phyloP scores from a whole-genome alignment of 2,329 filamentous ascomycete species.

The Paracamarosporium sp. region DNA sequence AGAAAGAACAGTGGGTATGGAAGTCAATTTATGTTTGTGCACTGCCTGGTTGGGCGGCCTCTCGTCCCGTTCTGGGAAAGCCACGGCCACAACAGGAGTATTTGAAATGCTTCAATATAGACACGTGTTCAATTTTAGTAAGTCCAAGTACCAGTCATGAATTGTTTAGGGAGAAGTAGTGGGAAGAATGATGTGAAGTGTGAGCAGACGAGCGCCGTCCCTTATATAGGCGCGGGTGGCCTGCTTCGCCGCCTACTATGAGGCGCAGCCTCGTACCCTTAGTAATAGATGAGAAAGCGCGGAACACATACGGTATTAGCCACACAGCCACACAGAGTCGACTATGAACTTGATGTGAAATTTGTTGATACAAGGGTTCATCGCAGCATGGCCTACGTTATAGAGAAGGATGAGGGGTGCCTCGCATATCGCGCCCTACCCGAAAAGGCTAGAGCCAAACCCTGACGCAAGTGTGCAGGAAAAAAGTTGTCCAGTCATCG shows the following conservation, averaged over 20 bases:
- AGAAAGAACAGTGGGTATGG: background rate
- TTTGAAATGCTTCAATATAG: slow-evolving; percentile 5
- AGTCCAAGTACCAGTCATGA: slow-evolving; percentile 10
- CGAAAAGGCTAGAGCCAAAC: slow-evolving; percentile 17
- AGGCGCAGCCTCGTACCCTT: slow-evolving; percentile 15
- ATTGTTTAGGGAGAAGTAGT: slow-evolving; percentile 1
- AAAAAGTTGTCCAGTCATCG: slow-evolving; percentile 25
- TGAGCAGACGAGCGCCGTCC: background rate
- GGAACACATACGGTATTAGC: slow-evolving; percentile 9
- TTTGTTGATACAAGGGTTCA: too few relatives aligned
- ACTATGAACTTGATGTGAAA: too few relatives aligned
- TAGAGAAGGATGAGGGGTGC: too few relatives aligned
- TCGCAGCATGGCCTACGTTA: too few relatives aligned
- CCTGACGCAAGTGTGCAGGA: slow-evolving; percentile 34
- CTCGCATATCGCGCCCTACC: too few relatives aligned
- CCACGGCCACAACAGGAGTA: background rate
- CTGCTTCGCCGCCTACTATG: slow-evolving; percentile 4
- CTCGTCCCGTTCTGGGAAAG: background rate
- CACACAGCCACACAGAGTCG: too few relatives aligned
- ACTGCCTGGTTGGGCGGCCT: slow-evolving; percentile 13
- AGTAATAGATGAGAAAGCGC: slow-evolving; percentile 6
- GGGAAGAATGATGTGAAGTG: background rate
- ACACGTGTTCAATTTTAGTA: background rate
- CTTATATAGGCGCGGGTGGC: background rate
- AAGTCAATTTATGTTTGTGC: slow-evolving; percentile 14